A percentile compares a stretch with the other conserved stretches of the same genome.
Evolutionary conservation across 2,329 filamentous ascomycete genomes (phyloP).

Genomic region (Blastomyces parvus): DNA sequence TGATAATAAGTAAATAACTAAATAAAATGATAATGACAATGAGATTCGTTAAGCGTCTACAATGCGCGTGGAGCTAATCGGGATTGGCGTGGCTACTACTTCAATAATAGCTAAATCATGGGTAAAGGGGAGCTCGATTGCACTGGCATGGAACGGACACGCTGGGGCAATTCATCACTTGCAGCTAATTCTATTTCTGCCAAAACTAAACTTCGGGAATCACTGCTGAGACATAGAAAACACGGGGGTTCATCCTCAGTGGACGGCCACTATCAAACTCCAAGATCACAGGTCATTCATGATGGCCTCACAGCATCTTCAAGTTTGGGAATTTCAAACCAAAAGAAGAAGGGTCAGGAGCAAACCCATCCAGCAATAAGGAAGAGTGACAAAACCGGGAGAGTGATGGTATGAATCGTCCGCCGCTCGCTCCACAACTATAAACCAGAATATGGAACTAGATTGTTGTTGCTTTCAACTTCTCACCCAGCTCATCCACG

Average conservation of each 20-base stretch:
- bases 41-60: no score
- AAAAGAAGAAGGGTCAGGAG: background rate
- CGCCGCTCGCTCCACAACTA: background rate
- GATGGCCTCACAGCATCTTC: background rate
- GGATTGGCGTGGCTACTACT: no score
- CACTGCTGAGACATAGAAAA: background rate
- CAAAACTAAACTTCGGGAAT: background rate
- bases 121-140: no score
- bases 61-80: background rate
- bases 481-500: constrained; percentile 69
- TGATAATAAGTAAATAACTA: no score
- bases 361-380: no score
- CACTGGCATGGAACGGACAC: background rate
- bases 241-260: background rate
- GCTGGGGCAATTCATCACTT: background rate
- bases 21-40: no score
- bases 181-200: background rate
- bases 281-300: background rate
- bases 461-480: constrained; percentile 58
- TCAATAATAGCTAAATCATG: no score
- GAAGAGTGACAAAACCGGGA: background rate
- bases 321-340: background rate
- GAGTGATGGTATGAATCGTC: background rate
- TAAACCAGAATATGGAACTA: background rate
- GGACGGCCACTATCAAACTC: background rate